Evolutionary conservation across 2,329 filamentous ascomycete species (phyloP), one percentile per base, ranked within the genome.

Genomic region (Aureobasidium uvarum): DNA sequence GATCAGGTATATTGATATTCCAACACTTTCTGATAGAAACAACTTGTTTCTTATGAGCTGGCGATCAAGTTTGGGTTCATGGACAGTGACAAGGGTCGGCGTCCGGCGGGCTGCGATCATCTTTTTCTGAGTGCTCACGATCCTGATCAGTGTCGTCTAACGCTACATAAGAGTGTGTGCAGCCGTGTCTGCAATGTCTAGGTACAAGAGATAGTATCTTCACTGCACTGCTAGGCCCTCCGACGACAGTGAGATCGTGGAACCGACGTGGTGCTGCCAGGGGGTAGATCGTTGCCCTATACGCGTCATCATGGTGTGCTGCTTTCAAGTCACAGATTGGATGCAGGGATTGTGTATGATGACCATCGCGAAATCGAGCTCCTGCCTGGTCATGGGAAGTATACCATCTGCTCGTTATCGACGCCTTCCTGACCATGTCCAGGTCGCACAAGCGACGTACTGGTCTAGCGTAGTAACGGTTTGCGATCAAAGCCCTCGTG

Each of bases 231-330:
- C 54, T 14, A 45, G 16, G 43, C 18, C 20, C 23, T 16, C 31
- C 23, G 16, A 45, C 6, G 25, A 38, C 25, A 41, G 52, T 11
- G 52, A 41, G 52, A 38, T 25, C 52, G 36, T n/a, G 20, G 36
- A 58, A 45, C 39, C 38, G 25, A 58, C 39, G 18, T 16, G 39
- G 8, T 58, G 38, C 23, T 58, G 10, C 11, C 18, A 33, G 28
- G 13, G 16, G 39, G 20, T 14, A 16, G 18, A n/a, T 33, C 38
- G 14, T 5, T 28, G 25, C 25, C 14, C 54, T 14, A 39, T 13
- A 58, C 54, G n/a, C 54, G 54, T 58, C 54, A 58, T 58, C 31
- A 45, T 58, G 54, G 38, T 43, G 39, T 45, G n/a, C 39, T 20
- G 4, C 38, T 45, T 45, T 23, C 38, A 58, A 55, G 20, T 41